Conservation (phyloP, 164 flowering plant genomes). For the Tinospora cordifolia region DNA sequence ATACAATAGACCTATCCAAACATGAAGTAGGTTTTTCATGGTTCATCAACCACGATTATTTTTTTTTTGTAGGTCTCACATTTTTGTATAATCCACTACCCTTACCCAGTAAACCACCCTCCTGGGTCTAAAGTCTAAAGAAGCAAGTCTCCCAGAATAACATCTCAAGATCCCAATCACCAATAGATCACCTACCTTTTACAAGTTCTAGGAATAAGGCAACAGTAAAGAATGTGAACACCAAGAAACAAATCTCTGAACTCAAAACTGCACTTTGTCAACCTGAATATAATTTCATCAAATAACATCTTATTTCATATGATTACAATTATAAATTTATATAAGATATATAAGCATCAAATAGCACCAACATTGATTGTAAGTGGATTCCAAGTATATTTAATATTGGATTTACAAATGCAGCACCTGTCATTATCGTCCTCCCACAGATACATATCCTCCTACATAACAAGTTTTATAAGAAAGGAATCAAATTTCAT, state of each 20-base stretch:
- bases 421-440: slow-evolving; percentile 86
- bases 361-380: not conserved
- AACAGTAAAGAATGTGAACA: not conserved
- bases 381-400: not conserved
- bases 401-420: slow-evolving; percentile 1
- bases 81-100: not conserved
- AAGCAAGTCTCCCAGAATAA: not conserved
- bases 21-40: not conserved
- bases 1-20: not conserved
- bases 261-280: not conserved
- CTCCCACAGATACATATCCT: slow-evolving; percentile 91
- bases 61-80: not conserved
- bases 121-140: too few relatives aligned
- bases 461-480: slow-evolving; percentile 34
- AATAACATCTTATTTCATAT: not conserved
- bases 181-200: not conserved
- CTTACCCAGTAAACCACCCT: not conserved
- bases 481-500: slow-evolving; percentile 1
- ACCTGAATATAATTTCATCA: not conserved
- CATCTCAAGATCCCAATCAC: not conserved
- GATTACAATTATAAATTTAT: not conserved
- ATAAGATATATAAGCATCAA: too few relatives aligned
- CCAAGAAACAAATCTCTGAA: too few relatives aligned
- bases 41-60: not conserved
- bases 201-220: not conserved